phyloP scores from a whole-genome alignment of 805 yeast genomes.

The Candida anglica region DNA sequence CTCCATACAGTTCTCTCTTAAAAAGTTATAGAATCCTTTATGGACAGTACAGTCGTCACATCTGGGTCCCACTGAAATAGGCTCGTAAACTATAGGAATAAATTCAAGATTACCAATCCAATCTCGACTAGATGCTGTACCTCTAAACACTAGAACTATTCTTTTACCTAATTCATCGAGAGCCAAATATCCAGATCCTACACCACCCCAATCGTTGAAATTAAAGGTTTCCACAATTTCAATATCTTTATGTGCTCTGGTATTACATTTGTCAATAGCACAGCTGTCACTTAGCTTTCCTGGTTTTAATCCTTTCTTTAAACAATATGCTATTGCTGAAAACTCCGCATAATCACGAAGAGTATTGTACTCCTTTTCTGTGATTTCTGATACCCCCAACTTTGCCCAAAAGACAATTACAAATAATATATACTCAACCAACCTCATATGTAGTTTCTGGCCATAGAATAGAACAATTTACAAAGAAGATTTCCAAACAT shows the following conservation, averaged over 20 bases:
- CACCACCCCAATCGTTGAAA: slow-evolving; percentile 39
- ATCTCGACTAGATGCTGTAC: slow-evolving; percentile 58
- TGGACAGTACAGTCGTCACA: slow-evolving; percentile 61
- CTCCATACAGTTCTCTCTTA: slow-evolving; percentile 35
- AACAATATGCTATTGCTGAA: slow-evolving; percentile 35
- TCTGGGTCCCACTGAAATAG: slow-evolving; percentile 27
- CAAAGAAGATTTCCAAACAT: too few relatives aligned
- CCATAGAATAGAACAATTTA: too few relatives aligned
- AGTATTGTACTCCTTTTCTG: slow-evolving; percentile 5
- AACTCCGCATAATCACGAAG: slow-evolving; percentile 30
- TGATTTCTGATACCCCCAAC: slow-evolving; percentile 11
- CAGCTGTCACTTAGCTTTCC: slow-evolving; percentile 19
- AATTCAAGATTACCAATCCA: slow-evolving; percentile 58
- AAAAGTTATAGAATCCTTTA: slow-evolving; percentile 54
- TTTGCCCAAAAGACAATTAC: not conserved
- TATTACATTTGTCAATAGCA: slow-evolving; percentile 19
- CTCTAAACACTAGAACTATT: slow-evolving; percentile 55
- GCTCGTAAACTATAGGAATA: slow-evolving; percentile 43
- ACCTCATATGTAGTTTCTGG: too few relatives aligned
- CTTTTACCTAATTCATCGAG: slow-evolving; percentile 41
- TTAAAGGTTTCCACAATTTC: slow-evolving; percentile 36
- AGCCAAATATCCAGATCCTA: slow-evolving; percentile 54
- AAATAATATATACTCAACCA: too few relatives aligned
- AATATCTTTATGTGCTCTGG: slow-evolving; percentile 17
- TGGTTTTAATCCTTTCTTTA: slow-evolving; percentile 27